Base-by-base conservation (phyloP, 768 basidiomycete species). In the Amanita jacksonii region DNA sequence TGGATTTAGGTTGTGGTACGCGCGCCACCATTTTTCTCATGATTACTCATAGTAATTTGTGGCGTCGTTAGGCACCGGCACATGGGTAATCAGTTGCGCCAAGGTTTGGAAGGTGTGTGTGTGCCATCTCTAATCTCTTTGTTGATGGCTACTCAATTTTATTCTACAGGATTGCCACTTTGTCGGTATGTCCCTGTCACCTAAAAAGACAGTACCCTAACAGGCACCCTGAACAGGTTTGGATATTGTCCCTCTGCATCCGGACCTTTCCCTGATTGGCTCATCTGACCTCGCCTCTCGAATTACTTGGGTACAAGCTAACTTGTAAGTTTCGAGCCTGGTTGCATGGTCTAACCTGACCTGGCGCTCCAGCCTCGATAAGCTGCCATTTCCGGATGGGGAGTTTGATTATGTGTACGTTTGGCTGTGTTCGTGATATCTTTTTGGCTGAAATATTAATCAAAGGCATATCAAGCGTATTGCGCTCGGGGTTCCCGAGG, bases 401-500 rank as follows among this genome's bases (percentile, higher is more conserved):
- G 78, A 85, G 54, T 87, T 87, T 54, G 85, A 87, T 56, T 85
- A 74, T 57, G 79, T 86, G 80, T 85, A 61, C 55, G 80, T 63
- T 15, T 24, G 35, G 13, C 41, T 23, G 18, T 31, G 13, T 31
- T 38, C n/a, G n/a, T n/a, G n/a, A n/a, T n/a, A n/a, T 31, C 18
- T 24, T 22, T 41, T 27, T 23, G n/a, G 23, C n/a, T 32, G 13
- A 41, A 30, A 36, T 43, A 27, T 38, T 39, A 31, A 41, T 48
- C 31, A 10, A 28, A 84, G 81, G 33, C 81, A 82, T 54, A 65
- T 82, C 50, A 81, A 81, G 52, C 72, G 82, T 5, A 76, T 87
- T 36, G 77, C 81, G 1, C 69, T 80, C 18, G 84, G 83, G 30
- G 79, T 87, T 32, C 85, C 85, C 10, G 83, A 86, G 53, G 71